These are phyloP conservation scores for Colletotrichum sp. DNA, from an alignment of 2,329 filamentous ascomycete species.

Conservation along the genomic window DNA sequence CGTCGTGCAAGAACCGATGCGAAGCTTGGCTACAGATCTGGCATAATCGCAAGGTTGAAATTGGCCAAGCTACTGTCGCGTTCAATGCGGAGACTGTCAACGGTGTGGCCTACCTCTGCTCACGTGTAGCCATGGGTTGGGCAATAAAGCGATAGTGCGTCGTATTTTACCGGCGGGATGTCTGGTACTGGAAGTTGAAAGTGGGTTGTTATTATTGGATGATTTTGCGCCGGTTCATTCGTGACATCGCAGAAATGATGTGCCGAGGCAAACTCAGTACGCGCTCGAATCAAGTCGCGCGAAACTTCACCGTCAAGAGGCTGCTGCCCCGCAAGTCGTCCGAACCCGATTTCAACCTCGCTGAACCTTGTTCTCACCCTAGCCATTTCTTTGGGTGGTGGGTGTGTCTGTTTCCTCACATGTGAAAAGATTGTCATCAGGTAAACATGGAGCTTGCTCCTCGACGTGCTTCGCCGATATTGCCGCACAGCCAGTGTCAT, in stretches of 20 bases:
- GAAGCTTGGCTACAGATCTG: background rate
- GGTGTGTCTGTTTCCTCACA: background rate
- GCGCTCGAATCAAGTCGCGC: slow-evolving; percentile 9
- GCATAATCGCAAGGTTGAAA: background rate
- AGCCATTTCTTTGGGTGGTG: background rate
- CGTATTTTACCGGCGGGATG: background rate
- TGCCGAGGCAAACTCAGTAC: background rate
- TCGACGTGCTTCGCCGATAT: background rate
- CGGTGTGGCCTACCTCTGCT: background rate
- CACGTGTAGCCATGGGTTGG: background rate
- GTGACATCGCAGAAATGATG: slow-evolving; percentile 3
- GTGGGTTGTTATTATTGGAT: background rate
- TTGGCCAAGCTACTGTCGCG: background rate
- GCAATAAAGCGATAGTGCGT: background rate
- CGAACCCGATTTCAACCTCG: background rate
- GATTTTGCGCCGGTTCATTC: background rate
- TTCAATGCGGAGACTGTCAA: background rate
- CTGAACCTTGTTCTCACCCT: background rate
- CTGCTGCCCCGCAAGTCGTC: background rate
- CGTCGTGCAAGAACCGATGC: background rate
- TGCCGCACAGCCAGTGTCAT: background rate
- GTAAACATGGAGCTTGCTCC: background rate
- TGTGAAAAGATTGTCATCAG: background rate
- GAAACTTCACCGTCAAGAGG: background rate
- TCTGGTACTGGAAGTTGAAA: background rate